These are phyloP conservation scores for Melampsora abietis-canadensis DNA, from an alignment of 1,284 basidiomycete genomes.

Conservation along the genomic window DNA sequence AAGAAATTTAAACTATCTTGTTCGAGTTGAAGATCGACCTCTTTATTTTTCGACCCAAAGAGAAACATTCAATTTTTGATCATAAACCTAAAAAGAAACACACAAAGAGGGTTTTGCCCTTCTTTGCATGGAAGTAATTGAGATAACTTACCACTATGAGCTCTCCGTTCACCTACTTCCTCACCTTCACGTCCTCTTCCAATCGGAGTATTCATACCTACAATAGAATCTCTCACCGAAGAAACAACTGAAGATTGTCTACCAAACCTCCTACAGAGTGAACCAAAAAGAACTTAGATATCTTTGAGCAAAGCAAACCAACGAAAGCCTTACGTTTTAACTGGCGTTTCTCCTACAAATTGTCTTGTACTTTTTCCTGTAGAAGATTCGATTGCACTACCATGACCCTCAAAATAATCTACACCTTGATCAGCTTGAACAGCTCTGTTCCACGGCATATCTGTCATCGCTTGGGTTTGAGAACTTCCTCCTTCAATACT, in stretches of 20 bases:
- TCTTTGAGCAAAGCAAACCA: not conserved
- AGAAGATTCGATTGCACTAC: conserved; percentile 5
- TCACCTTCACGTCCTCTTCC: not conserved
- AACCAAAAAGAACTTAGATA: not conserved
- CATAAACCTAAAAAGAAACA: not conserved
- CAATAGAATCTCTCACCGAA: conserved; percentile 6
- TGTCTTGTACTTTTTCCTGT: conserved; percentile 15
- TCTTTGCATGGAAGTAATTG: not conserved
- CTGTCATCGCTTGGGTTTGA: conserved; percentile 5
- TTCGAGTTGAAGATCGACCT: conserved; percentile 7
- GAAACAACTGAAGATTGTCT: not conserved
- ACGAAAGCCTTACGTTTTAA: conserved; percentile 8
- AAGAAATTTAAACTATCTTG: conserved; percentile 32
- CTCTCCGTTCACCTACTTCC: too few relatives aligned
- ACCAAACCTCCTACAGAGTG: not conserved
- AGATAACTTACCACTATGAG: not conserved
- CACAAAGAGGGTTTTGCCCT: not conserved
- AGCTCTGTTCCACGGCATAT: conserved; percentile 32
- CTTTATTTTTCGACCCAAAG: not conserved
- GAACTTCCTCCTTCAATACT: conserved; percentile 31
- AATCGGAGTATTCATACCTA: not conserved
- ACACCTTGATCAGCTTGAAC: conserved; percentile 10
- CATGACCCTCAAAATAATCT: conserved; percentile 10
- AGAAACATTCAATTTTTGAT: not conserved
- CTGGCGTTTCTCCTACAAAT: conserved; percentile 34